These are phyloP conservation scores for Rhazya stricta DNA, from an alignment of 257 asterid genomes.

Conservation along the genomic window DNA sequence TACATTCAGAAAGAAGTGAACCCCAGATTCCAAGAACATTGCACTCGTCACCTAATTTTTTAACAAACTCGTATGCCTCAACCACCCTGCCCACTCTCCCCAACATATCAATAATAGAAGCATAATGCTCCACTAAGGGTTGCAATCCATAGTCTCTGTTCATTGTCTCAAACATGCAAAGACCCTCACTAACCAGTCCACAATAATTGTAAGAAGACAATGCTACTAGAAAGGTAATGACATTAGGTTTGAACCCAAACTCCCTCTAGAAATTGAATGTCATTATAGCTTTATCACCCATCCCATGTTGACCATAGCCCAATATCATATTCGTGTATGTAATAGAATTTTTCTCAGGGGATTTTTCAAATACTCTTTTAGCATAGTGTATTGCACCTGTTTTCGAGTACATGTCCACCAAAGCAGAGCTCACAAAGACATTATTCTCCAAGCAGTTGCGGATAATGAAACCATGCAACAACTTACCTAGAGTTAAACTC, in stretches of 20 bases:
- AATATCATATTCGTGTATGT: constrained; percentile 83
- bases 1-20: constrained; percentile 77
- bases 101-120: constrained; percentile 77
- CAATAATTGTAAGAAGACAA: constrained; percentile 77
- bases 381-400: constrained; percentile 60
- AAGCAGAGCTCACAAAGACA: constrained; percentile 68
- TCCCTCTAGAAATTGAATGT: constrained; percentile 53
- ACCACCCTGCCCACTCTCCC: constrained; percentile 84
- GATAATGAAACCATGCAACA: constrained; percentile 56
- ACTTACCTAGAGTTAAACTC: constrained; percentile 59
- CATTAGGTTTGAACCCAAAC: constrained; percentile 45
- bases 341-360: constrained; percentile 56
- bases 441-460: constrained; percentile 56
- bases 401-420: constrained; percentile 92
- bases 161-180: constrained; percentile 62
- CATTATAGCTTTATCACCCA: constrained; percentile 63
- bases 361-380: constrained; percentile 50
- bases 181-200: constrained; percentile 65
- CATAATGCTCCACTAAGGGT: constrained; percentile 67
- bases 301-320: constrained; percentile 91
- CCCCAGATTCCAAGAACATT: constrained; percentile 71
- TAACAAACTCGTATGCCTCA: constrained; percentile 68
- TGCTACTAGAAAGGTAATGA: constrained; percentile 57
- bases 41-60: constrained; percentile 48
- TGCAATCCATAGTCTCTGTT: constrained; percentile 43